These are phyloP conservation scores for Lentinus brumalis DNA, from an alignment of 768 basidiomycete species.

Conservation along the genomic window DNA sequence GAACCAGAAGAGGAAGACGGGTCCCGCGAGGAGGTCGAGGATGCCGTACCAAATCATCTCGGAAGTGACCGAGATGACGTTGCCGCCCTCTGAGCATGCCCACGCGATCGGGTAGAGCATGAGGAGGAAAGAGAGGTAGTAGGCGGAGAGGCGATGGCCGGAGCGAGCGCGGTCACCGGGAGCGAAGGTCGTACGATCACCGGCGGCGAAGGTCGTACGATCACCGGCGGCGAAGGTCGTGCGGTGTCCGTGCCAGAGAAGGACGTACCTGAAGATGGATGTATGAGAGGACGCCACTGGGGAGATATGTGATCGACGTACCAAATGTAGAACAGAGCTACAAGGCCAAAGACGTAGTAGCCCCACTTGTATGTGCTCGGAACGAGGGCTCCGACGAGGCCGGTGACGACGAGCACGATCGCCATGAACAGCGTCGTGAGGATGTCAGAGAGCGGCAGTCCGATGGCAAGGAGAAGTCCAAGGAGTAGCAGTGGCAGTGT, in stretches of 20 bases:
- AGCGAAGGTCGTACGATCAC: slow-evolving; percentile 23
- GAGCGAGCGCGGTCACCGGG: slow-evolving; percentile 24
- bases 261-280: slow-evolving; percentile 28
- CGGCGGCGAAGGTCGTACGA: slow-evolving; percentile 29
- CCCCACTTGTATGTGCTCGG: slow-evolving; percentile 53
- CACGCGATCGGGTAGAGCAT: slow-evolving; percentile 59
- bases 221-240: slow-evolving; percentile 28
- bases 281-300: neutral
- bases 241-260: slow-evolving; percentile 32
- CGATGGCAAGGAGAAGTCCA: slow-evolving; percentile 46
- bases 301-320: slow-evolving; percentile 2
- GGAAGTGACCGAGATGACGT: slow-evolving; percentile 49
- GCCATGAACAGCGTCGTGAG: slow-evolving; percentile 47
- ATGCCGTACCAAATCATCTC: slow-evolving; percentile 62
- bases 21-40: slow-evolving; percentile 41
- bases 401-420: slow-evolving; percentile 44
- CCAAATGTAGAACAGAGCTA: slow-evolving; percentile 45
- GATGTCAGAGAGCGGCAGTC: slow-evolving; percentile 48
- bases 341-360: slow-evolving; percentile 48
- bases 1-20: slow-evolving; percentile 38
- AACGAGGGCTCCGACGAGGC: slow-evolving; percentile 52
- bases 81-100: slow-evolving; percentile 55
- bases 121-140: slow-evolving; percentile 55
- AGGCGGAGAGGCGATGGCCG: slow-evolving; percentile 38
- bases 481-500: slow-evolving; percentile 53